Base-by-base conservation (phyloP, 352 stramenopile genomes). In the Globisporangium uncinulatum region DNA sequence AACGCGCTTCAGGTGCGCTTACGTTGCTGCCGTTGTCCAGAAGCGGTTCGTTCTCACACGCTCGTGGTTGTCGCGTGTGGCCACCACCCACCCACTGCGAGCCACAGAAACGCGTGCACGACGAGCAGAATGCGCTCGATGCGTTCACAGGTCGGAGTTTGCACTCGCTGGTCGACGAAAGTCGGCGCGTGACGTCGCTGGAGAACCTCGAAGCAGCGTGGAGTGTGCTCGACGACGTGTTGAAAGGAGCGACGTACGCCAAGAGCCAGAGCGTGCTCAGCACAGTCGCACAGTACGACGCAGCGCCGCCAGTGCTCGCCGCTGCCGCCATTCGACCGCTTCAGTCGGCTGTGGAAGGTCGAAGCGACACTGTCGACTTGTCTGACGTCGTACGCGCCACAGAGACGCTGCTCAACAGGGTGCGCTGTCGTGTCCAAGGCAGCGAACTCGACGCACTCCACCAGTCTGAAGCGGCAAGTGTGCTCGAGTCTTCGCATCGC, bases 81-180 rank as follows among this genome's bases (percentile, higher is more conserved):
- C 24, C 24, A 29, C 24, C 24, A 29, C 24, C 24, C 24, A 29
- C 24, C 24, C 4, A 29, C 1, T 29, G 24, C 24, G 24, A 29
- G 24, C 24, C 24, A 4, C 32, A 85, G 75, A 57, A 74, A 68
- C 56, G 64, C 54, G 50, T 82, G 4, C 66, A 83, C 13, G 66
- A 83, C 43, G 59, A 74, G n/a, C 75, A 83, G 37, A 70, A 45
- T 44, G 29, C 54, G 10, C 49, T 81, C 0, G 71, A 83, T 29
- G 53, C 59, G 6, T 64, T 42, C 0, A 45, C 71, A 1, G 65
- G 56, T 41, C 68, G 61, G 0, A 60, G 63, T 2, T 63, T 81
- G 20, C 79, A 72, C 34, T 76, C 73, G 5, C 64, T 72, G 54
- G 59, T 63, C 4, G 51, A 61, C 7, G 55, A 72, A 44, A 57